phyloP scores from a whole-genome alignment of 1,284 basidiomycete genomes.

The Fomitopsis palustris region DNA sequence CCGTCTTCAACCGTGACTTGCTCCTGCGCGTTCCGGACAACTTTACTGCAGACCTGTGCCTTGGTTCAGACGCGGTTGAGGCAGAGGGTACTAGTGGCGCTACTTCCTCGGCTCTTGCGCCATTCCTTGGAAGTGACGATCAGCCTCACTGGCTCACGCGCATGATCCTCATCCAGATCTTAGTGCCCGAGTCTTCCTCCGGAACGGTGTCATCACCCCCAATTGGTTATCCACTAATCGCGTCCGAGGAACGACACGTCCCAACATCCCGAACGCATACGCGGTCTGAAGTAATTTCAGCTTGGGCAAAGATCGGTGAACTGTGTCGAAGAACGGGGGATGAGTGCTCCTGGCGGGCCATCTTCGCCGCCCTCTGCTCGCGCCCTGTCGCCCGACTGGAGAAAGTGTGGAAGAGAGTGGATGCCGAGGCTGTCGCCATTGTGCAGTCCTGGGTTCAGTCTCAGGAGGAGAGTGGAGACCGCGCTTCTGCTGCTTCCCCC shows the following conservation, averaged over 20 bases:
- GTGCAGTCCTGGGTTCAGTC: constrained; percentile 66
- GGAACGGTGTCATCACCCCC: constrained; percentile 11
- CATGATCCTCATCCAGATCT: constrained; percentile 62
- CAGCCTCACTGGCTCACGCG: constrained; percentile 78
- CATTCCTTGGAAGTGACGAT: constrained; percentile 65
- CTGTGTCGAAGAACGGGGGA: constrained; percentile 64
- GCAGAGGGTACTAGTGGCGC: constrained; percentile 5
- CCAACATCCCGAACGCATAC: constrained; percentile 58
- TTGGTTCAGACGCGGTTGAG: constrained; percentile 26
- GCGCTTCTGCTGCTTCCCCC: constrained; percentile 39
- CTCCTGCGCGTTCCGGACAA: constrained; percentile 48
- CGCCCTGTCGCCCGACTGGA: constrained; percentile 70
- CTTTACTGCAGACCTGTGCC: constrained; percentile 45
- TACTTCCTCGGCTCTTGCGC: constrained; percentile 15
- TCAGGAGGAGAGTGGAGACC: constrained; percentile 34
- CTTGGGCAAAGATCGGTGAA: constrained; percentile 72
- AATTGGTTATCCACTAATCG: background rate
- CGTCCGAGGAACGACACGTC: constrained; percentile 34
- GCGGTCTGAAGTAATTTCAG: constrained; percentile 64
- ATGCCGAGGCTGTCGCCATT: constrained; percentile 48
- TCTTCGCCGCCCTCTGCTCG: constrained; percentile 62
- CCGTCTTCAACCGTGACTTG: constrained; percentile 48
- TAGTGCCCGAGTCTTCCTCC: constrained; percentile 47
- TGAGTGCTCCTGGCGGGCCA: constrained; percentile 73
- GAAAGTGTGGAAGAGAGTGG: constrained; percentile 74